phyloP scores from a whole-genome alignment of 768 basidiomycete genomes.

The Termitomyces sp. region DNA sequence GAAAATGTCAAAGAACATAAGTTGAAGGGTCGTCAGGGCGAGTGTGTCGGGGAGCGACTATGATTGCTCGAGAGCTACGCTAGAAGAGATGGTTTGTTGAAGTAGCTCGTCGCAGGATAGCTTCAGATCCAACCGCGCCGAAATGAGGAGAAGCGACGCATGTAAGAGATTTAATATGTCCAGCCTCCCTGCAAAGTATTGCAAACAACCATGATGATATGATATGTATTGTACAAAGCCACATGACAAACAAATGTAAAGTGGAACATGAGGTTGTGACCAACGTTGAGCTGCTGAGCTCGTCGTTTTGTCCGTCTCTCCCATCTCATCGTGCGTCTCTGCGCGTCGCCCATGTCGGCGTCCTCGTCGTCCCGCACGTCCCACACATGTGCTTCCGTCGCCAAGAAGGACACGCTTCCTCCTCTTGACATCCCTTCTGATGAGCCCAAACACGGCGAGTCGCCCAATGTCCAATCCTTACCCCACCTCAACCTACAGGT shows the following conservation, averaged over 20 bases:
- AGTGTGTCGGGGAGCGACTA: no score
- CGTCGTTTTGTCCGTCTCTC: slow-evolving; percentile 7
- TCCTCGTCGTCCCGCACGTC: slow-evolving; percentile 32
- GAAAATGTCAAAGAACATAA: slow-evolving; percentile 1
- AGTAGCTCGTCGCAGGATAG: no score
- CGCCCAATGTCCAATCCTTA: slow-evolving; percentile 28
- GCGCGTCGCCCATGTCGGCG: slow-evolving; percentile 31
- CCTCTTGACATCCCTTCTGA: slow-evolving; percentile 42
- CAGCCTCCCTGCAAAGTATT: no score
- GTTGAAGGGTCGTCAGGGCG: no score
- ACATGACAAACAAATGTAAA: slow-evolving; percentile 31
- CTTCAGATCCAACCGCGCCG: no score
- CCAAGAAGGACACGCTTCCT: slow-evolving; percentile 46
- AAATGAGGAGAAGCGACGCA: no score
- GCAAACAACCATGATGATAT: no score
- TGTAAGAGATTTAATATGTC: no score
- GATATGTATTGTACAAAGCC: slow-evolving; percentile 7
- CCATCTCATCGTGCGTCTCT: slow-evolving; percentile 17
- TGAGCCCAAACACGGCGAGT: slow-evolving; percentile 29
- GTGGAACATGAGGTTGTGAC: slow-evolving; percentile 29
- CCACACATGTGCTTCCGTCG: slow-evolving; percentile 27
- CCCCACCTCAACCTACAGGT: slow-evolving; percentile 27
- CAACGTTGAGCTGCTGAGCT: slow-evolving; percentile 12
- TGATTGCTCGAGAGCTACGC: no score
- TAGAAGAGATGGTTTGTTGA: no score